phyloP scores from a whole-genome alignment of 1,284 basidiomycete species.

The Mrakiaceae sp. region DNA sequence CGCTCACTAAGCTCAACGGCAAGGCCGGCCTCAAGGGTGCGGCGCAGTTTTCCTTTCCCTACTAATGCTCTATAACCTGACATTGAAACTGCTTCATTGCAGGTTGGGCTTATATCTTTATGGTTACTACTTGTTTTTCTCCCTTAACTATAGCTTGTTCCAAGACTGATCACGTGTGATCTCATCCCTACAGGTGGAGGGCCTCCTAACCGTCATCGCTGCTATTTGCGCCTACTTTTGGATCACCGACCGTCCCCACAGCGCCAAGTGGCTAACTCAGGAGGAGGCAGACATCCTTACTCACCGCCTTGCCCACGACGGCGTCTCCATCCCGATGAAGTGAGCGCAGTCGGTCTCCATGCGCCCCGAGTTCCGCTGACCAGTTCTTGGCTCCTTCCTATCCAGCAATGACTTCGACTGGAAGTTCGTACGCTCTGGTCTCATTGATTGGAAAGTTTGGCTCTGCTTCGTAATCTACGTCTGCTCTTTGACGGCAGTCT shows the following conservation, averaged over 20 bases:
- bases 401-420: conserved; percentile 21
- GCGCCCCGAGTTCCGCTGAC: no score
- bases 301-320: conserved; percentile 18
- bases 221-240: conserved; percentile 19
- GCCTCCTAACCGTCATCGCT: no score
- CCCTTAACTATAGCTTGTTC: no score
- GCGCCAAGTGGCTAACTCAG: conserved; percentile 23
- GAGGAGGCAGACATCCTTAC: conserved; percentile 20
- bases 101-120: no score
- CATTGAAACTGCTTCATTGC: no score
- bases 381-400: no score
- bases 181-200: no score
- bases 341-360: no score
- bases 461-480: conserved; percentile 23
- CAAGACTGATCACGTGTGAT: no score
- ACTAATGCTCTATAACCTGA: no score
- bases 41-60: no score
- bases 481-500: conserved; percentile 23
- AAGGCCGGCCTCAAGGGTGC: not conserved
- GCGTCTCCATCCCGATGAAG: conserved; percentile 24
- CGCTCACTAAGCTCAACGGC: conserved; percentile 21
- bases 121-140: no score
- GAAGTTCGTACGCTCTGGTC: conserved; percentile 23
- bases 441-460: conserved; percentile 25
- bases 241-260: conserved; percentile 22